Conservation (phyloP, 768 basidiomycete genomes). For the Suillus subluteus region DNA sequence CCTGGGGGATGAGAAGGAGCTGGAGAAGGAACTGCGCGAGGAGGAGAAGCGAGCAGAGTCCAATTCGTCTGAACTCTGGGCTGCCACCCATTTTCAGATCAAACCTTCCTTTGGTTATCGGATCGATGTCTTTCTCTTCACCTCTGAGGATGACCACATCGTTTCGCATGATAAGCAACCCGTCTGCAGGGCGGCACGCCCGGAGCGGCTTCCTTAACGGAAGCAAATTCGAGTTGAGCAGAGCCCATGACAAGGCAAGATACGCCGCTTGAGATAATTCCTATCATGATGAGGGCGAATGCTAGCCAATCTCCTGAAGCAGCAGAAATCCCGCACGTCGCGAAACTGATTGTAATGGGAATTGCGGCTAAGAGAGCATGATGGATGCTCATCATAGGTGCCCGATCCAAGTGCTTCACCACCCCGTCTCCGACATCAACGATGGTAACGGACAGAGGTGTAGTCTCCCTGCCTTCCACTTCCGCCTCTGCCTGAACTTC, state of each 20-base stretch:
- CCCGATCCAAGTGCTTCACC: constrained; percentile 12
- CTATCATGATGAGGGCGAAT: constrained; percentile 36
- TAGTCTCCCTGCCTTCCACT: constrained; percentile 26
- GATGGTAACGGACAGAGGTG: constrained; percentile 22
- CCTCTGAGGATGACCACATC: constrained; percentile 36
- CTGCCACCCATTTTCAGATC: constrained; percentile 20
- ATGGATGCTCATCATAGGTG: constrained; percentile 10
- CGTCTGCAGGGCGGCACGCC: constrained; percentile 35
- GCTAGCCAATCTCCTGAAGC: constrained; percentile 33
- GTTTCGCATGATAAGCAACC: constrained; percentile 27
- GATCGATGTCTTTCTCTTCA: constrained; percentile 33
- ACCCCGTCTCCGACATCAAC: constrained; percentile 16
- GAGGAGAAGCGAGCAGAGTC: constrained; percentile 36
- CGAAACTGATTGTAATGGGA: constrained; percentile 29
- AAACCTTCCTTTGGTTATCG: constrained; percentile 38
- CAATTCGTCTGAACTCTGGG: constrained; percentile 25
- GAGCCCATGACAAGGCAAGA: constrained; percentile 36
- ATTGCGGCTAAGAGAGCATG: constrained; percentile 26
- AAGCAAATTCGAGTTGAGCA: constrained; percentile 27
- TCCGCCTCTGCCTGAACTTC: constrained; percentile 12
- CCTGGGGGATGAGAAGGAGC: constrained; percentile 40
- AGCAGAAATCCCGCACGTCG: constrained; percentile 28
- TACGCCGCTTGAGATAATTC: constrained; percentile 36
- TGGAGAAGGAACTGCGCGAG: constrained; percentile 37
- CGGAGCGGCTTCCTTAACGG: constrained; percentile 23